Conservation (phyloP, 441 rosid genomes). For the Omphalea diandra region DNA sequence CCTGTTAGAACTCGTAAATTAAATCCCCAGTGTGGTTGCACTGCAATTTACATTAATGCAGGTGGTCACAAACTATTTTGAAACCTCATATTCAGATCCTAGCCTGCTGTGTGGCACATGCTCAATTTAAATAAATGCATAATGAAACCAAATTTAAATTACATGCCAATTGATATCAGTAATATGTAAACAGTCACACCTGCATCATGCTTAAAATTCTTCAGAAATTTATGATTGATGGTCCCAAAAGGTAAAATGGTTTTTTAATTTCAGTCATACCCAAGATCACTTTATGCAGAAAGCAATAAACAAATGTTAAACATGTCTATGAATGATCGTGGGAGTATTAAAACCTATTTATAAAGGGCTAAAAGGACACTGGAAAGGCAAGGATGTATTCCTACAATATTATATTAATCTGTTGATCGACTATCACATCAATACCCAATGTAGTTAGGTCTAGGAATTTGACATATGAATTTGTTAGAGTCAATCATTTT, state of each 20-base stretch:
- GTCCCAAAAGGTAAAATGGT: conserved; percentile 1
- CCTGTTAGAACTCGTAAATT: not conserved
- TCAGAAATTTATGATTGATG: not conserved
- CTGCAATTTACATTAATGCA: conserved; percentile 11
- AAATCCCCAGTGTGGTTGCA: not conserved
- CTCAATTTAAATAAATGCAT: conserved; percentile 9
- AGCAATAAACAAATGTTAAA: not conserved
- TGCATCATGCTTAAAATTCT: not conserved
- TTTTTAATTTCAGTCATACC: not conserved
- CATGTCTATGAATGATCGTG: not conserved
- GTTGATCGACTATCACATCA: conserved; percentile 32
- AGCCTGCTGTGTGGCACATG: not conserved
- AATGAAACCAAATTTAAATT: not conserved
- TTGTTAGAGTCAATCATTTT: conserved; percentile 27
- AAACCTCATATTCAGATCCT: not conserved
- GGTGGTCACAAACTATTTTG: conserved; percentile 18
- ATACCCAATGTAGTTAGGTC: conserved; percentile 41
- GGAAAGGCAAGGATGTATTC: conserved; percentile 11
- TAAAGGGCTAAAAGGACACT: not conserved
- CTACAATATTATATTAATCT: conserved; percentile 15
- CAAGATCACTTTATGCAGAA: conserved; percentile 6
- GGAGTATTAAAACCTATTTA: conserved; percentile 3
- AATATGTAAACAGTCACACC: not conserved
- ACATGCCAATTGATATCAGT: conserved; percentile 4
- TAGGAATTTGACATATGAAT: conserved; percentile 36